Conservation (phyloP, 495 filamentous ascomycete species). For the Choiromyces venosus region DNA sequence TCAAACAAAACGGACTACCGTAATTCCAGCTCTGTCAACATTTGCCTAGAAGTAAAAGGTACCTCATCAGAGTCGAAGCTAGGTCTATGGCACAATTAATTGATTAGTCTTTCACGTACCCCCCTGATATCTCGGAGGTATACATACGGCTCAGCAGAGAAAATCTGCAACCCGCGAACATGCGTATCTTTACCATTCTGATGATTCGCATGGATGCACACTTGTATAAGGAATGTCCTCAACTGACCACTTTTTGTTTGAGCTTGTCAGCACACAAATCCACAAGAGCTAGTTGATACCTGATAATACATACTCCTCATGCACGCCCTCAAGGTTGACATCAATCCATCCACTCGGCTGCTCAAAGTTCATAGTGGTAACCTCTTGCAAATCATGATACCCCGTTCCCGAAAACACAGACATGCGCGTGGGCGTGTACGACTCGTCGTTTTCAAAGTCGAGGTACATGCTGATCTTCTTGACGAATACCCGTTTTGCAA, state of each 20-base stretch:
- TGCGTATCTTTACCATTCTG: slow-evolving; percentile 99
- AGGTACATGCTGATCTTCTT: slow-evolving; percentile 78
- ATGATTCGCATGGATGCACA: slow-evolving; percentile 87
- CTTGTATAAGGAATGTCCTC: slow-evolving; percentile 77
- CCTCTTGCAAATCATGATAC: slow-evolving; percentile 77
- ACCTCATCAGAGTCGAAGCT: slow-evolving; percentile 35
- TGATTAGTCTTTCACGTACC: background rate
- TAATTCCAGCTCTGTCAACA: slow-evolving; percentile 38
- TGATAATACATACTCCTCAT: slow-evolving; percentile 22
- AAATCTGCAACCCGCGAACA: slow-evolving; percentile 87
- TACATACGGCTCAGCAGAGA: slow-evolving; percentile 58
- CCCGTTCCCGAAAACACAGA: slow-evolving; percentile 78
- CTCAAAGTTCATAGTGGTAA: slow-evolving; percentile 69
- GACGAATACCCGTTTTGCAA: slow-evolving; percentile 85
- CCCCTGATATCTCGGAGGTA: background rate
- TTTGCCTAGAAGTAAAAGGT: slow-evolving; percentile 30
- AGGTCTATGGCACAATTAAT: slow-evolving; percentile 14
- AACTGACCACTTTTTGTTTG: slow-evolving; percentile 48
- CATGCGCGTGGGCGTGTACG: slow-evolving; percentile 94
- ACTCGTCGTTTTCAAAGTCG: slow-evolving; percentile 86
- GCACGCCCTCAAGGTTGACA: slow-evolving; percentile 65
- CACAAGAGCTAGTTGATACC: background rate
- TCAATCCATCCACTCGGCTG: slow-evolving; percentile 85
- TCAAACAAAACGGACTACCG: slow-evolving; percentile 12
- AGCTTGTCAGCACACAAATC: background rate